phyloP scores from a whole-genome alignment of 768 basidiomycete genomes.

The Tephrocybe sp. region DNA sequence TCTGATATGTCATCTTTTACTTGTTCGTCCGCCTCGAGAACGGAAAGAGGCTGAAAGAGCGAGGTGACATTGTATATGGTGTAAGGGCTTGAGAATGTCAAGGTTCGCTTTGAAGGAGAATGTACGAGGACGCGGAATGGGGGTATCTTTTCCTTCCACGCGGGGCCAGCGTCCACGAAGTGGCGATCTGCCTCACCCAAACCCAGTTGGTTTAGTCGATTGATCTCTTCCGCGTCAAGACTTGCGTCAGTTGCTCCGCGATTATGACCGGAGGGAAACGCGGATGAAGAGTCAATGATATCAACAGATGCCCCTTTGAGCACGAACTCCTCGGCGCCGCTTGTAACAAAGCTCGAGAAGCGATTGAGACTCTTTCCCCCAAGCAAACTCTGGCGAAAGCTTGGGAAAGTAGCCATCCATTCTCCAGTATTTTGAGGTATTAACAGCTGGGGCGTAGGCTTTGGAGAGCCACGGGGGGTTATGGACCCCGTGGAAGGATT shows the following conservation, averaged over 20 bases:
- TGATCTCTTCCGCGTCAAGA: constrained; percentile 42
- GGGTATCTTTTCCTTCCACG: constrained; percentile 75
- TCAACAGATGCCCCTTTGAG: constrained; percentile 59
- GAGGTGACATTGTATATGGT: constrained; percentile 79
- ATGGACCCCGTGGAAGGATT: constrained; percentile 41
- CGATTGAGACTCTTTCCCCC: constrained; percentile 79
- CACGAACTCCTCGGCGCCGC: constrained; percentile 82
- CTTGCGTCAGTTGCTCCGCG: constrained; percentile 33
- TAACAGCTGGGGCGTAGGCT: constrained; percentile 41
- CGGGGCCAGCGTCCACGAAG: constrained; percentile 66
- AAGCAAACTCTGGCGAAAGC: constrained; percentile 68
- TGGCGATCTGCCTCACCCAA: constrained; percentile 65
- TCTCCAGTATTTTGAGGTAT: constrained; percentile 73
- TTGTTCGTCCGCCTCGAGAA: constrained; percentile 10
- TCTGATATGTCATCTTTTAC: constrained; percentile 16
- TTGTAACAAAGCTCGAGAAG: constrained; percentile 86
- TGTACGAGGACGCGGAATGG: constrained; percentile 75
- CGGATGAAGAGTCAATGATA: constrained; percentile 19
- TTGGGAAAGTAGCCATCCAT: constrained; percentile 58
- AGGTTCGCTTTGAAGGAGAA: constrained; percentile 75
- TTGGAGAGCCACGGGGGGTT: constrained; percentile 51
- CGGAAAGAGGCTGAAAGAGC: constrained; percentile 46
- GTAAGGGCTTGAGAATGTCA: constrained; percentile 63
- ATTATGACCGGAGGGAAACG: constrained; percentile 18
- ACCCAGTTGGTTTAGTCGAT: constrained; percentile 38